Evolutionary conservation across 352 stramenopile species (phyloP).

Genomic region (Phytophthora lateralis): DNA sequence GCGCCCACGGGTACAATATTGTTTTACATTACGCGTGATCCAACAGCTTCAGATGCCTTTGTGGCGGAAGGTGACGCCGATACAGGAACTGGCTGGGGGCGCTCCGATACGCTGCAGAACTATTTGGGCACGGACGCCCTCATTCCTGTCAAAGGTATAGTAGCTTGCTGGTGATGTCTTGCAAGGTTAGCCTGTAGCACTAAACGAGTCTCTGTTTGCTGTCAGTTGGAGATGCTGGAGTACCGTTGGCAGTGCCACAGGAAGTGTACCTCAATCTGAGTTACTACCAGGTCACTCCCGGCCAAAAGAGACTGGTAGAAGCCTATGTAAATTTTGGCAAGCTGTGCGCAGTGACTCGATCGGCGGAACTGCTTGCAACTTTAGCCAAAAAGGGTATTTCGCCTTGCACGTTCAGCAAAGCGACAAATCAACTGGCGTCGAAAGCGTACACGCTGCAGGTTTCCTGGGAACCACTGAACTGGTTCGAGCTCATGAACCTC

Average conservation of each 20-base stretch:
- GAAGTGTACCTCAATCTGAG: conserved; percentile 79
- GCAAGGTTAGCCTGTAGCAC: conserved; percentile 1
- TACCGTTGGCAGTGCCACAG: conserved; percentile 60
- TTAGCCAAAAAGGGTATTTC: conserved; percentile 76
- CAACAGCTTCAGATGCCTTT: conserved; percentile 64
- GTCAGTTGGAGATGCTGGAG: conserved; percentile 52
- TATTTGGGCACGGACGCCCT: conserved; percentile 71
- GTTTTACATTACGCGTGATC: conserved; percentile 90
- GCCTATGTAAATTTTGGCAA: conserved; percentile 75
- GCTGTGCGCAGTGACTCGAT: conserved; percentile 74
- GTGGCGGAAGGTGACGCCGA: conserved; percentile 38
- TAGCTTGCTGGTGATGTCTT: neutral
- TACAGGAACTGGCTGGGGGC: conserved; percentile 59
- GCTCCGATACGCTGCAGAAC: conserved; percentile 48
- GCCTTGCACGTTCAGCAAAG: conserved; percentile 66
- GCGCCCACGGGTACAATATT: conserved; percentile 68
- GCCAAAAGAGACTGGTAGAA: conserved; percentile 66
- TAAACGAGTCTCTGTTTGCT: conserved; percentile 15
- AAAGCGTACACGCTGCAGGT: conserved; percentile 90
- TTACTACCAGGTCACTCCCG: conserved; percentile 78
- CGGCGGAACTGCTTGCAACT: conserved; percentile 59
- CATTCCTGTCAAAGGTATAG: conserved; percentile 73
- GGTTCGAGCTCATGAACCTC: conserved; percentile 95
- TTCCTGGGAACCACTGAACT: conserved; percentile 88
- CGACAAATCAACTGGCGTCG: conserved; percentile 65